phyloP scores from a whole-genome alignment of 345 rosid genomes.

The Arabis alpina region DNA sequence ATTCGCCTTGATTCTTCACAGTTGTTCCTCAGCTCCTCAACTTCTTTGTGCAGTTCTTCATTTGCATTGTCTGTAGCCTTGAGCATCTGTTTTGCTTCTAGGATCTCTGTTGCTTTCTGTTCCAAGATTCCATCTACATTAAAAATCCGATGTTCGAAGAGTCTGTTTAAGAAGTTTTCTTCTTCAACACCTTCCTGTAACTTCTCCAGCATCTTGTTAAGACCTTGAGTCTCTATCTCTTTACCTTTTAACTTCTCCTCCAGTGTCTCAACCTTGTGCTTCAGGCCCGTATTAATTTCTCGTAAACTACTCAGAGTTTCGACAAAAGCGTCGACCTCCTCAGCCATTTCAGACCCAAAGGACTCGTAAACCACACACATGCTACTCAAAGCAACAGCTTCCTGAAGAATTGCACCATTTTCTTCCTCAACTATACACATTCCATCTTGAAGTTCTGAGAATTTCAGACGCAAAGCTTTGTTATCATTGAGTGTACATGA shows the following conservation, averaged over 20 bases:
- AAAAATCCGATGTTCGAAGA: slow-evolving; percentile 54
- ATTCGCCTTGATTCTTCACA: slow-evolving; percentile 52
- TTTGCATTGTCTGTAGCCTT: slow-evolving; percentile 55
- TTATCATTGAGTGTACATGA: slow-evolving; percentile 52
- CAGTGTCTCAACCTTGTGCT: slow-evolving; percentile 51
- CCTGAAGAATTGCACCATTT: slow-evolving; percentile 52
- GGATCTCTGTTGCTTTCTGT: slow-evolving; percentile 57
- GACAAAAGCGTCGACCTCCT: slow-evolving; percentile 53
- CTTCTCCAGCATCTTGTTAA: slow-evolving; percentile 55
- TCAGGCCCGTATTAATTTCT: slow-evolving; percentile 46
- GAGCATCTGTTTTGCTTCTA: slow-evolving; percentile 64
- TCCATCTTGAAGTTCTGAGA: slow-evolving; percentile 54
- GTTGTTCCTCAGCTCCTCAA: slow-evolving; percentile 65
- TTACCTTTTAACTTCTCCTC: slow-evolving; percentile 56
- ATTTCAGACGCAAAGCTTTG: slow-evolving; percentile 49
- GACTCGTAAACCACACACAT: slow-evolving; percentile 59
- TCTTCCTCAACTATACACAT: slow-evolving; percentile 64
- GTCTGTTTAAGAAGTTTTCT: slow-evolving; percentile 55
- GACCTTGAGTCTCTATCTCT: slow-evolving; percentile 53
- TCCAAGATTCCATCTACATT: slow-evolving; percentile 60
- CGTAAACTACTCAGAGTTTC: slow-evolving; percentile 49
- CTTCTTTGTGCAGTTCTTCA: slow-evolving; percentile 53
- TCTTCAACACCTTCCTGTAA: slow-evolving; percentile 59
- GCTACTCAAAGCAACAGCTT: slow-evolving; percentile 55
- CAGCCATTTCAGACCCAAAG: slow-evolving; percentile 60